Evolutionary conservation across 2,329 filamentous ascomycete species (phyloP).

Genomic region (Monascus ruber): DNA sequence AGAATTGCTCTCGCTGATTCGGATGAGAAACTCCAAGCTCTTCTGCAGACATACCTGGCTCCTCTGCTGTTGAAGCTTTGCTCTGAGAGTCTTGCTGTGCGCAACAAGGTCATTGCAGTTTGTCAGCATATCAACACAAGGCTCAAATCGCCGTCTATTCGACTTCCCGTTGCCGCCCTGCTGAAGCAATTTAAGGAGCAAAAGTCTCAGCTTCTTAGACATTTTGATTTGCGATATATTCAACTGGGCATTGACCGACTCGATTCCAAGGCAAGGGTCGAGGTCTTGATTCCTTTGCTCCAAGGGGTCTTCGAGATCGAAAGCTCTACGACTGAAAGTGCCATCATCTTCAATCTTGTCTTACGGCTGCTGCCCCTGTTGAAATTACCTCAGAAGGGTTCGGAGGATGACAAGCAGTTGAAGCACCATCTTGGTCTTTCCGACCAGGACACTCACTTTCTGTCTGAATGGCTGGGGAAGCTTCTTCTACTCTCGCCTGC

Average conservation of each 20-base stretch:
- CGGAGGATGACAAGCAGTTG: conserved; percentile 62
- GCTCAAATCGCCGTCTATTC: conserved; percentile 50
- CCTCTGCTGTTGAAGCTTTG: conserved; percentile 76
- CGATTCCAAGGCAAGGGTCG: conserved; percentile 51
- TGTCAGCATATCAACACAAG: conserved; percentile 62
- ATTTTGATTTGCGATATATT: conserved; percentile 81
- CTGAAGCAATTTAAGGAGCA: conserved; percentile 82
- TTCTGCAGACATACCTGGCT: conserved; percentile 67
- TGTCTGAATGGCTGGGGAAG: conserved; percentile 65
- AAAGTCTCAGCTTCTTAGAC: conserved; percentile 62
- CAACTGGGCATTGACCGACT: conserved; percentile 66
- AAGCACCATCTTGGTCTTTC: conserved; percentile 55
- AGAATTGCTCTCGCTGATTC: conserved; percentile 72
- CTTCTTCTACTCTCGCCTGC: conserved; percentile 58
- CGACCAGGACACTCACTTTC: conserved; percentile 59
- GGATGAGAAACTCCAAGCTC: conserved; percentile 67
- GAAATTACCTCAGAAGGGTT: conserved; percentile 60
- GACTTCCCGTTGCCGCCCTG: conserved; percentile 73
- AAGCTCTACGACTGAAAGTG: conserved; percentile 43
- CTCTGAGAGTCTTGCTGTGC: conserved; percentile 67
- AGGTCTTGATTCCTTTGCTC: conserved; percentile 60
- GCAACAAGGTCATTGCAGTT: conserved; percentile 63
- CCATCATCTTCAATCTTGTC: conserved; percentile 71
- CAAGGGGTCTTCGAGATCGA: conserved; percentile 52
- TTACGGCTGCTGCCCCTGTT: conserved; percentile 61